Percentiles rank a stretch among this genome's conserved stretches.
Evolutionary conservation across 495 filamentous ascomycete species (phyloP).

Genomic region (Aspergillus haitiensis): DNA sequence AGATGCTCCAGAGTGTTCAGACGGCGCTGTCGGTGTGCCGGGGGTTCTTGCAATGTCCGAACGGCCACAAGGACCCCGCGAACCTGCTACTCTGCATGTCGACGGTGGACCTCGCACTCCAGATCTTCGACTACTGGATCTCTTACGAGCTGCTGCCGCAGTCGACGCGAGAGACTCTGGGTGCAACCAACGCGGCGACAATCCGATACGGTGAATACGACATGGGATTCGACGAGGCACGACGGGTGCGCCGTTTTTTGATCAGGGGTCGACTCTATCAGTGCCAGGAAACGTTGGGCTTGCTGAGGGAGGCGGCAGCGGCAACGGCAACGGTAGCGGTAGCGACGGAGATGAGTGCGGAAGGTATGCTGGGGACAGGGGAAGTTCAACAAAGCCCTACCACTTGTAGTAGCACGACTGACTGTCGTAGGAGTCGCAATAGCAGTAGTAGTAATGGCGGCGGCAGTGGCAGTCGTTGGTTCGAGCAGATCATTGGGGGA

Average conservation of each 20-base stretch:
- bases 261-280: slow-evolving; percentile 34
- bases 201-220: slow-evolving; percentile 46
- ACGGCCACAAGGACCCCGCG: slow-evolving; percentile 39
- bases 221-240: slow-evolving; percentile 36
- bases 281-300: slow-evolving; percentile 32
- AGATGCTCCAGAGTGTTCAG: slow-evolving; percentile 39
- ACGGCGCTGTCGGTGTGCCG: slow-evolving; percentile 36
- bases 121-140: slow-evolving; percentile 41
- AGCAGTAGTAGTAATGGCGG: neutral
- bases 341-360: slow-evolving; percentile 20
- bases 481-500: slow-evolving; percentile 38
- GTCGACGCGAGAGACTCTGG: slow-evolving; percentile 15
- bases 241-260: slow-evolving; percentile 36
- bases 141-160: slow-evolving; percentile 29
- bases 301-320: slow-evolving; percentile 23
- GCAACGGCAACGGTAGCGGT: neutral
- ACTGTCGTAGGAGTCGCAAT: too few species aligned
- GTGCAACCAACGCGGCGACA: slow-evolving; percentile 15
- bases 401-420: too few species aligned
- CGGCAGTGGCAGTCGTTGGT: slow-evolving; percentile 24
- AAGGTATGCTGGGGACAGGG: neutral
- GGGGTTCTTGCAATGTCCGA: slow-evolving; percentile 38
- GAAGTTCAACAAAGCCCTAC: neutral
- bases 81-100: slow-evolving; percentile 37
- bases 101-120: slow-evolving; percentile 36